A percentile compares a stretch with the other conserved stretches of the same genome.
phyloP scores from a whole-genome alignment of 805 yeast species.

The Saccharomycopsis fibuligera region DNA sequence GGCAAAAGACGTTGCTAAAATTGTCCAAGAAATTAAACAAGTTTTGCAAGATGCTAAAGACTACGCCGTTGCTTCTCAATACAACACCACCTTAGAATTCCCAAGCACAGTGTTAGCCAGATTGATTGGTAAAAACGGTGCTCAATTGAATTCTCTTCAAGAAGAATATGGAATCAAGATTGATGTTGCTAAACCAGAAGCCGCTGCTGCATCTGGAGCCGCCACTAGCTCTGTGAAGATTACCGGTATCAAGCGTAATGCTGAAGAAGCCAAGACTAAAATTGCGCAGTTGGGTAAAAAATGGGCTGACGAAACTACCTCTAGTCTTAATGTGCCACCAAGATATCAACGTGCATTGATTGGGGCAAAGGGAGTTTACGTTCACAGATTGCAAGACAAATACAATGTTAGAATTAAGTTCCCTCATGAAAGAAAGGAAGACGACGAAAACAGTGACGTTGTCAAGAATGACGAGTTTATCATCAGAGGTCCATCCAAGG shows the following conservation, averaged over 20 bases:
- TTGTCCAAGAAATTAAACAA: constrained; percentile 44
- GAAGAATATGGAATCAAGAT: constrained; percentile 71
- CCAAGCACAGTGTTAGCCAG: constrained; percentile 67
- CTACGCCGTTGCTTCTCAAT: constrained; percentile 39
- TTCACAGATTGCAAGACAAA: constrained; percentile 79
- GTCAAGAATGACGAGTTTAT: constrained; percentile 53
- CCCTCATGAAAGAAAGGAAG: constrained; percentile 48
- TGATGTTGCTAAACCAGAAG: constrained; percentile 58
- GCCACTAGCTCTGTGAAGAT: constrained; percentile 48
- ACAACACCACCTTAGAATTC: constrained; percentile 44
- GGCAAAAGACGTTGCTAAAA: constrained; percentile 51
- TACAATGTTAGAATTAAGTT: constrained; percentile 77
- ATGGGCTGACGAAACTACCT: constrained; percentile 76
- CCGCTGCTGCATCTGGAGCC: constrained; percentile 29
- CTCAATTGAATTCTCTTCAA: constrained; percentile 58
- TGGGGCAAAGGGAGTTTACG: constrained; percentile 78
- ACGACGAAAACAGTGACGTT: constrained; percentile 31
- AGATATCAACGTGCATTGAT: constrained; percentile 76
- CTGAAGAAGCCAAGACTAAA: constrained; percentile 59
- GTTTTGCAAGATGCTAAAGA: constrained; percentile 52
- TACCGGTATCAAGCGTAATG: constrained; percentile 74
- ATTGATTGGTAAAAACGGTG: constrained; percentile 86
- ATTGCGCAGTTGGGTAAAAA: constrained; percentile 56
- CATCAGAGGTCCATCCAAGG: constrained; percentile 85
- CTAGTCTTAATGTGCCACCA: constrained; percentile 61